Evolutionary conservation across 306 rosid species (phyloP), one percentile per base, ranked within the genome.

Genomic region (Parietaria judaica): DNA sequence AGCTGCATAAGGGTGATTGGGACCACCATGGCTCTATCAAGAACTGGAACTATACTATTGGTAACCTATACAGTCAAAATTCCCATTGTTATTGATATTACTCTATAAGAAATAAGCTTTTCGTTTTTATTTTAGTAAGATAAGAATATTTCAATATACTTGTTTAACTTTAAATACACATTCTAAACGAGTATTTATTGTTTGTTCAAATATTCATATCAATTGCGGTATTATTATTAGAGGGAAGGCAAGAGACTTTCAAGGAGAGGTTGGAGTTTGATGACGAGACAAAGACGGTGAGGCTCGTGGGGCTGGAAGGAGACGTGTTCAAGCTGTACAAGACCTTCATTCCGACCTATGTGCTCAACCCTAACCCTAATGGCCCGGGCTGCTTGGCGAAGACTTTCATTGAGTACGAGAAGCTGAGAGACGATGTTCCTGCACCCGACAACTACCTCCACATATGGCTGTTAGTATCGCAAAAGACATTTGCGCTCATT

Each of bases 221-320:
- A 23, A 23, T 23, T 23, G 2, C 9, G 45, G 3, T 5, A 41
- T 8, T 0, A 41, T 41, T 0, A 5, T 5, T 8, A 76, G 74
- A 73, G 3, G 76, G 74, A 4, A 63, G 56, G 9, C 8, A n/a
- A 2, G 74, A 51, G 14, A 45, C 46, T 5, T 66, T 62, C 72
- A 80, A 76, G 63, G 84, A 80, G 67, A 74, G 15, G 54, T 66
- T 60, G 17, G 77, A 80, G 53, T 56, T 31, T 0, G 75, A 76
- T 15, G 74, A 72, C 0, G 81, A 41, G n/a, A 66, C 69, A 3
- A 62, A 47, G 41, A 4, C 14, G 3, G 45, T 69, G 13, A 62
- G 16, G 6, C 10, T 44, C 4, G 36, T 49, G 53, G 85, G 79
- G 6, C 0, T 76, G 10, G 72, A 72, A 58, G 79, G 79, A 63